Conservation (phyloP, 495 filamentous ascomycete genomes). For the Symbiotaphrina buchneri region DNA sequence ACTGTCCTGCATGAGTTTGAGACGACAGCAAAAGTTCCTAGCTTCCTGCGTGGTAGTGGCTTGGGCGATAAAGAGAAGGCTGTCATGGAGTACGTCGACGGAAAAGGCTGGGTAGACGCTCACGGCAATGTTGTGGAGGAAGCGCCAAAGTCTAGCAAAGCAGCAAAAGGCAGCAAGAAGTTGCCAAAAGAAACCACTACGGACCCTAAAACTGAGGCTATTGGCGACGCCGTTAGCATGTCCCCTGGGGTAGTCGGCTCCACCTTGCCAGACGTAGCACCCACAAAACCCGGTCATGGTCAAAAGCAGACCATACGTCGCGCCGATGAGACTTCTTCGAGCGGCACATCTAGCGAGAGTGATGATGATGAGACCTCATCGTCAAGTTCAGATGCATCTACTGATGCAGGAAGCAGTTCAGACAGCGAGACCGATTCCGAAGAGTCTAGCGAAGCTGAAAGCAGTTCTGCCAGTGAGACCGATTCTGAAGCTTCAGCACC, state of each 20-base stretch:
- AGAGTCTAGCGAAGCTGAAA: too few relatives aligned
- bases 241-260: too few relatives aligned
- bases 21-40: constrained; percentile 54
- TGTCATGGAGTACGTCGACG: constrained; percentile 38
- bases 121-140: constrained; percentile 53
- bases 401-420: too few relatives aligned
- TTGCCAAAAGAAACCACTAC: not conserved
- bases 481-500: constrained; percentile 1
- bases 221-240: too few relatives aligned
- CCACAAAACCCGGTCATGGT: too few relatives aligned
- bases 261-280: too few relatives aligned
- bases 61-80: constrained; percentile 16
- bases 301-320: too few relatives aligned
- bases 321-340: constrained; percentile 16
- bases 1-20: constrained; percentile 61
- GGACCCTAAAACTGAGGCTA: too few relatives aligned
- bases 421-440: constrained; percentile 6
- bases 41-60: constrained; percentile 31
- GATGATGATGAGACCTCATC: constrained; percentile 4
- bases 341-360: constrained; percentile 15
- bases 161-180: constrained; percentile 4
- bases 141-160: constrained; percentile 10
- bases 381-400: too few relatives aligned
- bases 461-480: constrained; percentile 6
- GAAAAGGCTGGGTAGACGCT: constrained; percentile 74